Evolutionary conservation across 192 early-diverging fungal genomes (phyloP).

Genomic region (Mortierella claussenii): DNA sequence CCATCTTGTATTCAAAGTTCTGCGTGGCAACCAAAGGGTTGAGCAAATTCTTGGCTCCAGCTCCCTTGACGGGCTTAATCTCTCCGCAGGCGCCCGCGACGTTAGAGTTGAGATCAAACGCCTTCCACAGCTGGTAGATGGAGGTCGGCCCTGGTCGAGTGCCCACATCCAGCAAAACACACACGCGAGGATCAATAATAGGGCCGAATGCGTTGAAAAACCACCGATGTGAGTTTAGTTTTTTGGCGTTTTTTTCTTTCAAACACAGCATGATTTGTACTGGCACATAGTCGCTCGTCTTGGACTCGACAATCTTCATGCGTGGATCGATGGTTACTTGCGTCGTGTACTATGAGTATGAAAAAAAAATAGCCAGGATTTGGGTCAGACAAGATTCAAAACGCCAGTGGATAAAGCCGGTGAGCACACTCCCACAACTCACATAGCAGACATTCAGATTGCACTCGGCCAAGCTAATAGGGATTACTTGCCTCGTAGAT

Average conservation of each 20-base stretch:
- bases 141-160: conserved; percentile 78
- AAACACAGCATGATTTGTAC: conserved; percentile 83
- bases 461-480: background rate
- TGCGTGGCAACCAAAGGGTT: conserved; percentile 85
- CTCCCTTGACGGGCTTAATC: conserved; percentile 70
- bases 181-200: conserved; percentile 65
- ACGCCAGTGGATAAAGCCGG: too few species aligned
- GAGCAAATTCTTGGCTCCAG: conserved; percentile 67
- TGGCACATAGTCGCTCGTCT: conserved; percentile 69
- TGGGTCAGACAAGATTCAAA: background rate
- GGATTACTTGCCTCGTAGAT: conserved; percentile 56
- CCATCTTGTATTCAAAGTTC: conserved; percentile 86
- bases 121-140: conserved; percentile 85
- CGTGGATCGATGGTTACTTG: conserved; percentile 75
- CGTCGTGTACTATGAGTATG: conserved; percentile 69
- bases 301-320: conserved; percentile 65
- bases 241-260: conserved; percentile 91
- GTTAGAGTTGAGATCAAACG: conserved; percentile 76
- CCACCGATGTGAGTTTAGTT: conserved; percentile 83
- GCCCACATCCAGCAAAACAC: conserved; percentile 81
- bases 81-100: conserved; percentile 89
- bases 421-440: too few species aligned
- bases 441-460: too few species aligned
- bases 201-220: conserved; percentile 74
- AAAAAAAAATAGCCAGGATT: background rate